These are phyloP conservation scores for Umbilicus rupestris DNA, from an alignment of 164 flowering plant species.

Conservation along the genomic window DNA sequence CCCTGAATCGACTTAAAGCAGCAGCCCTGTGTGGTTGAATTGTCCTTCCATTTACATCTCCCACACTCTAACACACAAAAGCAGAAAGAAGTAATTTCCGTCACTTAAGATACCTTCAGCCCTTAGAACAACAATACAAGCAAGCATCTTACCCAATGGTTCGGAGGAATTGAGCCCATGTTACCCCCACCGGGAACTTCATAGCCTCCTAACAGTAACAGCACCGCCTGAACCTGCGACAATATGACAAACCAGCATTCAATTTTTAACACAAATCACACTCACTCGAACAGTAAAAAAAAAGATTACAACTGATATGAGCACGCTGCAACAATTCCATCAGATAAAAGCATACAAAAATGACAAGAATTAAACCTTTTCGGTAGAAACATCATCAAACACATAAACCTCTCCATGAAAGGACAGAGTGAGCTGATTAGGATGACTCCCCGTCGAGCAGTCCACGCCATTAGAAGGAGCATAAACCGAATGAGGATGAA, in stretches of 20 bases:
- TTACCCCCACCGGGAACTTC: conserved; percentile 47
- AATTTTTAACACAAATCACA: neutral
- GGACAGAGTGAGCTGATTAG: conserved; percentile 42
- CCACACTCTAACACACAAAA: conserved; percentile 18
- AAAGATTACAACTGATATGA: no score
- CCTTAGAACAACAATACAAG: neutral
- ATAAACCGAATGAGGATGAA: conserved; percentile 10
- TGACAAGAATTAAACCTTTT: conserved; percentile 25
- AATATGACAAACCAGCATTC: neutral
- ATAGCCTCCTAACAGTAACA: conserved; percentile 57
- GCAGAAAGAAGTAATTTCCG: neutral
- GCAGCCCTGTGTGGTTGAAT: conserved; percentile 58
- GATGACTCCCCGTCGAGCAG: conserved; percentile 12
- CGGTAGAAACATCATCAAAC: conserved; percentile 55
- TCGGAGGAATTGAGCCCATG: conserved; percentile 20
- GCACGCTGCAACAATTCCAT: neutral
- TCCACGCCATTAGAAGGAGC: conserved; percentile 12
- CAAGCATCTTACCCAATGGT: conserved; percentile 26
- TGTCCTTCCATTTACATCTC: conserved; percentile 24
- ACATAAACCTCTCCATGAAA: conserved; percentile 62
- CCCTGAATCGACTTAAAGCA: conserved; percentile 51
- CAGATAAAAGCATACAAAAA: neutral
- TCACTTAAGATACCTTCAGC: neutral
- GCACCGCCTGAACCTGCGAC: conserved; percentile 58
- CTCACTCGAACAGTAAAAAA: no score